Evolutionary conservation across 768 basidiomycete species (phyloP), one percentile per base, ranked within the genome.

Genomic region (Leucogyrophana mollusca): DNA sequence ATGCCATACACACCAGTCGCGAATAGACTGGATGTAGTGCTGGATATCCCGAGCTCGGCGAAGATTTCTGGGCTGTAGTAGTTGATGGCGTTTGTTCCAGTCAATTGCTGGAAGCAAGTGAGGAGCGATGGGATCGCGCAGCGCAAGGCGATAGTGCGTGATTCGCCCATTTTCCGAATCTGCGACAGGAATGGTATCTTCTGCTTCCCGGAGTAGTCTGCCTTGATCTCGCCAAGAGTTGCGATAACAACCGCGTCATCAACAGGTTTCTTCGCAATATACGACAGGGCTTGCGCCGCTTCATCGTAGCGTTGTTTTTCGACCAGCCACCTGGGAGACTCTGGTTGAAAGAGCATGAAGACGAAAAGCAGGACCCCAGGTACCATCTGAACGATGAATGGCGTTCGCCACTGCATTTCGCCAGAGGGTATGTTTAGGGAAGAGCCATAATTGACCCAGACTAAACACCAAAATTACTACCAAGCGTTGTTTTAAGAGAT

Each of bases 281-380:
- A 66, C 6, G 61, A 62, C 24, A 62, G 69, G 3, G 57, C 65
- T 38, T 25, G 43, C 1, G 58, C 61, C 3, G 70, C 70, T 2
- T 71, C 64, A 9, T 67, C 65, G 25, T 60, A 65, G 2, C 62
- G 56, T 21, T 60, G 61, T 17, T 55, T 59, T 50, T 70, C 67
- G 7, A 66, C 69, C 4, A 73, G 52, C 70, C 70, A 73, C 1
- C 71, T 65, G 9, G 73, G 71, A 1, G 73, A 73, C 54, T 73
- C 71, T 2, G 70, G 65, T 25, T 72, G 66, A 50, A 65, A 67
- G 24, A 59, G 46, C 69, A 73, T 71, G n/a, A 55, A 50, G 11
- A 60, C 0, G 14, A 67, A 53, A 43, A 74, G 65, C n/a, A 74
- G 49, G 9, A 61, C 52, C 2, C 70, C 66, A 0, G 71, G 74